Conservation (phyloP, 805 yeast species). For the Groenewaldozyma tartarivorans region DNA sequence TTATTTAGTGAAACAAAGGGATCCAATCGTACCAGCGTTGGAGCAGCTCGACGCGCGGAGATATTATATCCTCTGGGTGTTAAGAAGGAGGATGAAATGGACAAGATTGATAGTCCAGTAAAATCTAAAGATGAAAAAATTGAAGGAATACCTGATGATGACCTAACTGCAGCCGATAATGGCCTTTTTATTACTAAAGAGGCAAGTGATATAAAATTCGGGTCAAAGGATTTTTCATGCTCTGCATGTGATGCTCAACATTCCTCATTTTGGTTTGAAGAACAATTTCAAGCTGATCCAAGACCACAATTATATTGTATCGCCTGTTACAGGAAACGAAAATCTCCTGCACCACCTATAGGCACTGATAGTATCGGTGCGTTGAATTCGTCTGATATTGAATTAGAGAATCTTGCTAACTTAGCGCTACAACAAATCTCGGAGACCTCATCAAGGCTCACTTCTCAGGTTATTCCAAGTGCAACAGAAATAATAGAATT, state of each 20-base stretch:
- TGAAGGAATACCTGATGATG: background rate
- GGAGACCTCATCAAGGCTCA: background rate
- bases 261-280: conserved; percentile 13
- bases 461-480: background rate
- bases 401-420: background rate
- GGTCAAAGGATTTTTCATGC: conserved; percentile 2
- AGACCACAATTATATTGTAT: background rate
- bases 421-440: background rate
- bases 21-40: conserved; percentile 5
- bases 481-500: background rate
- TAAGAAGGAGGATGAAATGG: no score
- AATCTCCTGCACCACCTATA: background rate
- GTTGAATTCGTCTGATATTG: background rate
- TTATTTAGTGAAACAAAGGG: conserved; percentile 21
- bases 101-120: background rate
- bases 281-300: background rate
- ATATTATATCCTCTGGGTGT: conserved; percentile 1
- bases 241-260: conserved; percentile 4
- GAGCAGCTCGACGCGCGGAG: conserved; percentile 11
- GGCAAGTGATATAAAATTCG: background rate
- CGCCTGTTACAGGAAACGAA: background rate
- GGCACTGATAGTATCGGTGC: background rate
- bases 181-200: background rate
- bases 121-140: background rate
- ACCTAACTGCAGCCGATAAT: background rate